Base-by-base conservation (phyloP, 768 basidiomycete genomes). In the Antrodiella citrinella region DNA sequence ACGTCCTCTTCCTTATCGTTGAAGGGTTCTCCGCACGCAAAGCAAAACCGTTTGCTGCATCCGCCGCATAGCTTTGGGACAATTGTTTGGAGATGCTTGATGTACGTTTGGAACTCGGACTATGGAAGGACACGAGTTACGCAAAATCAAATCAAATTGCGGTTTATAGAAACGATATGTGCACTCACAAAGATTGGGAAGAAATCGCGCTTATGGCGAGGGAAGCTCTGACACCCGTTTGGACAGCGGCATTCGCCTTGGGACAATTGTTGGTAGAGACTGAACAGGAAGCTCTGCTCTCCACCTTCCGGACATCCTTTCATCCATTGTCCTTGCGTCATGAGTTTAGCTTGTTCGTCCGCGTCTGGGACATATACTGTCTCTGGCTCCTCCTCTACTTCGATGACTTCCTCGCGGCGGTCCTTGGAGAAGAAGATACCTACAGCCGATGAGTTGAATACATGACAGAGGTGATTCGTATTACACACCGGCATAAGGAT, bases 381-480 rank as follows among this genome's bases (percentile, higher is more conserved):
- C 11, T 86, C 84, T 4, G 83, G 75, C 45, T 83, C 76, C 67
- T 93, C 91, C 60, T 93, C 86, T 1, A 93, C 81, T 69, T 96
- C 92, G 44, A 94, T 90, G 30, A 94, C 86, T 65, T 89, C 88
- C 67, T 95, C 93, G 39, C 81, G 78, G 44, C 93, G 78, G 62
- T 93, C 91, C 70, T 95, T 95, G 40, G 92, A 95, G 66, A 93
- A 96, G 74, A 95, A 95, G 48, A 95, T 81, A 20, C 90, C 91
- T 91, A 47, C 19, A 22, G 38, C 57, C 39, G 54, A 49, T 52
- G 40, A 51, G 46, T 12, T 19, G 26, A 39, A 5, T 51, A 9
- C 11, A n/a, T 44, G 26, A 45, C 20, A n/a, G 11, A 18, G 12
- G 40, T n/a, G n/a, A n/a, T n/a, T n/a, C n/a, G n/a, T 26, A 51